Percentiles rank a stretch among this genome's conserved stretches.
Evolutionary conservation across 345 rosid genomes (phyloP).

Genomic region (Salix exigua): DNA sequence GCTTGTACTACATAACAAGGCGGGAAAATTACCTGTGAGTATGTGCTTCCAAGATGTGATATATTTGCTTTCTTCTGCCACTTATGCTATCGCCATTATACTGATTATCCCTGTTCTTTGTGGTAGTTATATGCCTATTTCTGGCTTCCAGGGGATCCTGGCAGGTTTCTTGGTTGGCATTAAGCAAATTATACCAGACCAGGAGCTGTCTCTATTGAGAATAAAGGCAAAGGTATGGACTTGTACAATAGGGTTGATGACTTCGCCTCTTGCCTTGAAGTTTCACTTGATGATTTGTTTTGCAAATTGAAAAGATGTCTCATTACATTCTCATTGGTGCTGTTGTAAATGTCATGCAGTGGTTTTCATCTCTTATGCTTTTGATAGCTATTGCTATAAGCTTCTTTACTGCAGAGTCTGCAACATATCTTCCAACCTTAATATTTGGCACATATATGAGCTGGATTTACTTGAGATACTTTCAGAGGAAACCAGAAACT

Average conservation of each 20-base stretch:
- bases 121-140: constrained; percentile 86
- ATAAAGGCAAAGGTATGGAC: constrained; percentile 77
- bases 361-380: constrained; percentile 82
- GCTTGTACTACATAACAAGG: constrained; percentile 74
- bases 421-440: constrained; percentile 78
- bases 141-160: constrained; percentile 91
- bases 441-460: constrained; percentile 87
- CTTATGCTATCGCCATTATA: background rate
- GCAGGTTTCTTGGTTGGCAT: constrained; percentile 88
- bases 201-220: constrained; percentile 65
- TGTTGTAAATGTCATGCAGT: constrained; percentile 49
- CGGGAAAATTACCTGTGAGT: constrained; percentile 88
- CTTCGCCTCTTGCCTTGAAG: constrained; percentile 3
- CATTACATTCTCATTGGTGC: constrained; percentile 12
- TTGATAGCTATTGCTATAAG: constrained; percentile 62
- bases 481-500: constrained; percentile 79
- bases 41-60: background rate
- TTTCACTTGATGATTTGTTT: background rate
- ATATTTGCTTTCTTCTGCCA: constrained; percentile 2
- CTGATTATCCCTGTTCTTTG: constrained; percentile 25
- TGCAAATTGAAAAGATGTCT: constrained; percentile 13
- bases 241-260: background rate
- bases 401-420: constrained; percentile 69
- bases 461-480: constrained; percentile 91
- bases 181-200: constrained; percentile 95